Base-by-base conservation (phyloP, 2,329 filamentous ascomycete species). In the Cladosporium velox region DNA sequence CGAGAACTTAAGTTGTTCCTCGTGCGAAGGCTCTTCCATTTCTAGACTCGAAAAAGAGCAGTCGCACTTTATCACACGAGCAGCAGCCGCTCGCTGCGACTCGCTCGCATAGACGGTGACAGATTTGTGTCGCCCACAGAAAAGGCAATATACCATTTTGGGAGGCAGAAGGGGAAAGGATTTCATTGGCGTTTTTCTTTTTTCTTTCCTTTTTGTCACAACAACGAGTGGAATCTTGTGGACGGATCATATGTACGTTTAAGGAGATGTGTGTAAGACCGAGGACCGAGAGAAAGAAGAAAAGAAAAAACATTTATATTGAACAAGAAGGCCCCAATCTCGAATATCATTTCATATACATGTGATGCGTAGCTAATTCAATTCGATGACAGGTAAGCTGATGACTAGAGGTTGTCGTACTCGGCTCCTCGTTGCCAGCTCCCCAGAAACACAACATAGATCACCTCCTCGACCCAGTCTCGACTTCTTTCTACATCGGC, bases 141-240 rank as follows among this genome's bases (percentile, higher is more conserved):
- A 55, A 55, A 55, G 52, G 52, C 52, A 55, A 55, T 55, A 55
- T 55, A 55, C 52, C 52, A 55, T 55, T 54, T 51, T 28, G 51
- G 51, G 28, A 30, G 26, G 51, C 10, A 30, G 51, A 54, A 30
- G 28, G 51, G 52, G 26, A 34, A 47, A 3, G 41, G 28, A 32
- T 55, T 34, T 55, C 18, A 32, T 34, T 34, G 52, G 52, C 52
- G 52, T 47, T 55, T 32, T 28, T 52, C 24, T 54, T 21, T 28
- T 54, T 52, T 14, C 7, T 54, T 55, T 55, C 52, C 24, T 55
- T 54, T 54, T 55, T 55, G 30, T 55, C 28, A 32, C 10, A 55
- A 34, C 15, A 30, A n/a, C 6, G 24, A n/a, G 12, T 54, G 2
- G 14, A 30, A 26, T 11, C 18, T 21, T 55, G 52, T 30, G 52